Evolutionary conservation across 2,329 filamentous ascomycete species (phyloP), one percentile per base, ranked within the genome.

Genomic region (Aureobasidium zeae): DNA sequence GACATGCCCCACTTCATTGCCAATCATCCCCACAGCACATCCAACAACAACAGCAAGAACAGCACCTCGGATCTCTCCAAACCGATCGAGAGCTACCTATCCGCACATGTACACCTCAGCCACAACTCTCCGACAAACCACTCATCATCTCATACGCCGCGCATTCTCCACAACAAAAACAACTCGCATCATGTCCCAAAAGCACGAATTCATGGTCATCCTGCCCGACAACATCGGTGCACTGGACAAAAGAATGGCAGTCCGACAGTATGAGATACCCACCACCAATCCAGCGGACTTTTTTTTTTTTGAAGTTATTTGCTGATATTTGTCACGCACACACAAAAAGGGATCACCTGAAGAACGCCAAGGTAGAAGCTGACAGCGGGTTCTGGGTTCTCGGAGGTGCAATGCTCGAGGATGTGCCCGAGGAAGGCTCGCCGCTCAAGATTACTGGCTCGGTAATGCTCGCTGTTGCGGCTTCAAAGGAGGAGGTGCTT

Each of bases 391-490:
- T 68, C 34, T 67, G 73, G 56, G 78, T 81, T 57, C 72, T 80
- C 58, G 83, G 83, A 53, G 83, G 83, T 30, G 83, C 81, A 16
- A 67, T 81, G 41, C 66, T 89, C 6, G 73, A 82, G 30, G 71
- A 76, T 7, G 72, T 81, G 25, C 70, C 82, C 32, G 68, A 74
- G 5, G 75, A 81, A 41, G 74, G 73, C 46, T 71, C 81, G 17
- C 74, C 72, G 15, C 73, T 77, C 31, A 77, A 82, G 57, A 86
- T 91, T 65, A 76, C 77, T 50, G 86, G 86, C 30, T 86, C 81
- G 59, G 76, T 79, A 13, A 66, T 91, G 56, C 69, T 93, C 20
- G 68, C 76, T 28, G 62, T 74, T 21, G 86, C 83, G 6, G 73
- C 76, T 49, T 79, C 72, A 7, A 77, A 73, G 54, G 81, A 87